These are phyloP conservation scores for Epichloe elymi DNA, from an alignment of 2,329 filamentous ascomycete genomes.

Conservation along the genomic window DNA sequence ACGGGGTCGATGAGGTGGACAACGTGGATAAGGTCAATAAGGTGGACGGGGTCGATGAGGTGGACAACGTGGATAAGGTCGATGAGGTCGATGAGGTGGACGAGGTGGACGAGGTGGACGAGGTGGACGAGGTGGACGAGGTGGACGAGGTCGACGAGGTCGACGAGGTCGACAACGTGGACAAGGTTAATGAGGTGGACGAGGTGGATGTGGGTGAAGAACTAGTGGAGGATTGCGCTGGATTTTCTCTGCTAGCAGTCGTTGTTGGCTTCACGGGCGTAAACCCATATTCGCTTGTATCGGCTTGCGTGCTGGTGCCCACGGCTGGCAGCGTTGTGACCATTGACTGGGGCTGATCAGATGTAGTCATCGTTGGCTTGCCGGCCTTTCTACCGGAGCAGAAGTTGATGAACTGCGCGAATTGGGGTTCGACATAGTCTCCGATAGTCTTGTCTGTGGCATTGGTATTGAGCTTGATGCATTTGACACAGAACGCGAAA, in stretches of 20 bases:
- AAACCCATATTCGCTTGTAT: constrained; percentile 12
- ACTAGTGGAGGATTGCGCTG: background rate
- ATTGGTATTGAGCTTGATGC: constrained; percentile 21
- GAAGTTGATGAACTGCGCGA: constrained; percentile 32
- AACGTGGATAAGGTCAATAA: background rate
- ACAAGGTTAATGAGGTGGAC: too few species aligned
- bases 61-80: too few species aligned
- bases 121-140: background rate
- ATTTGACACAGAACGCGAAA: constrained; percentile 27
- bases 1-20: background rate
- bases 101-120: fast-evolving
- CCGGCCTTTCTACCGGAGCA: constrained; percentile 23
- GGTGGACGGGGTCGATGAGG: fast-evolving
- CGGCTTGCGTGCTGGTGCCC: constrained; percentile 14
- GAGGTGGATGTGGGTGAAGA: background rate
- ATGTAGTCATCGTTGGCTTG: constrained; percentile 7
- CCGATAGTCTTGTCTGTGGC: constrained; percentile 15
- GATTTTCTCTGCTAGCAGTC: background rate
- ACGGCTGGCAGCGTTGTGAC: constrained; percentile 12
- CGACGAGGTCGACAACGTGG: too few species aligned
- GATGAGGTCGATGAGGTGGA: fast-evolving
- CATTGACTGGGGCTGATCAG: constrained; percentile 11
- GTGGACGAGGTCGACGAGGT: background rate
- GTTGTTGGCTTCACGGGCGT: constrained; percentile 5
- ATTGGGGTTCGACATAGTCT: constrained; percentile 23